Evolutionary conservation across 768 basidiomycete genomes (phyloP), one percentile per base, ranked within the genome.

Genomic region (Trametes cinnabarina): DNA sequence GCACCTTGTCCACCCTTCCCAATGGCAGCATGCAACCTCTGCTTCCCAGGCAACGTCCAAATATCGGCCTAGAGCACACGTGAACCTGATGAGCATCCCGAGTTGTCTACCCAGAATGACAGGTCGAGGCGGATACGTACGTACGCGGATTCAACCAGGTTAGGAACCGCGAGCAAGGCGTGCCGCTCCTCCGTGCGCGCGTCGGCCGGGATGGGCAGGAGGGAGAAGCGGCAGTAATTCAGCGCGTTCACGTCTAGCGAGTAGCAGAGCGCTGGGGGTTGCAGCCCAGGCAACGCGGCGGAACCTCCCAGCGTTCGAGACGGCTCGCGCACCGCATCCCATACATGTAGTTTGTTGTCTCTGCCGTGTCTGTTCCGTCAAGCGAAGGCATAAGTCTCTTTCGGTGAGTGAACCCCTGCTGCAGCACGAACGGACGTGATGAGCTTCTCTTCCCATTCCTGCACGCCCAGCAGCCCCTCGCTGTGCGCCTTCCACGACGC

Each of bases 181-280:
- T 65, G 30, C 23, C 43, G 51, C 25, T 57, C 65, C 65, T 59
- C 63, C 65, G 44, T 39, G 55, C 58, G 8, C 55, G 57, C 44
- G 49, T 63, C 64, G 60, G 51, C 30, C 37, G 65, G 37, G 17
- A 61, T 62, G 30, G 66, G 70, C 35, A 89, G 68, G 3, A 98
- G 75, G 7, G 91, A 88, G 72, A 97, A 94, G 2, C 88, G 84
- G 72, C 96, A 98, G 70, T 89, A 98, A 67, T 96, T 97, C 54
- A 98, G 78, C 2, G 96, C 87, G 68, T 99, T 99, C 58, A 95
- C 86, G 66, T 94, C 90, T 70, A 98, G 73, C 0, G 89, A 88
- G 64, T 86, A 88, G 11, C 73, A 68, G 3, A 90, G 69, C 7
- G 68, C 58, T 3, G 90, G 89, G 0, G 72, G 71, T 1, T 80